phyloP scores from a whole-genome alignment of 352 stramenopile genomes.

The Elongisporangium prolatum region DNA sequence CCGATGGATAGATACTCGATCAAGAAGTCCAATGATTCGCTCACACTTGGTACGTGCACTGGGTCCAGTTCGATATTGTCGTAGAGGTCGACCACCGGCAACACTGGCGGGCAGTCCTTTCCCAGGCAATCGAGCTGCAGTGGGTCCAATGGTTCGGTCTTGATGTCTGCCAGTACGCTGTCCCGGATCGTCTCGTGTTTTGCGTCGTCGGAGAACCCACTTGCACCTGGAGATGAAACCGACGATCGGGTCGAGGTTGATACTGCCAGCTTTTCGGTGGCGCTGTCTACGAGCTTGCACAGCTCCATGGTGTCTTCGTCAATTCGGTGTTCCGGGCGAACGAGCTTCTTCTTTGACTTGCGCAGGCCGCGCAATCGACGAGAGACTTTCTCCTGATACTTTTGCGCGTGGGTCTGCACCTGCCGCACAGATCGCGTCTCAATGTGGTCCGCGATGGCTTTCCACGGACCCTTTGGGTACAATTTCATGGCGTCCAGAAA shows the following conservation, averaged over 20 bases:
- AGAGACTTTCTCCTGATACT: slow-evolving; percentile 75
- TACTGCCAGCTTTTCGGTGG: slow-evolving; percentile 37
- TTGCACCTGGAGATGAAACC: not conserved
- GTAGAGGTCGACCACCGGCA: slow-evolving; percentile 37
- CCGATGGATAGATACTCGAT: slow-evolving; percentile 50
- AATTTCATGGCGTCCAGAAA: slow-evolving; percentile 67
- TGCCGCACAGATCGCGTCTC: slow-evolving; percentile 61
- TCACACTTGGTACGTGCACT: slow-evolving; percentile 45
- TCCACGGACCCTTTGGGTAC: slow-evolving; percentile 68
- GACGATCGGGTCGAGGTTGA: slow-evolving; percentile 7
- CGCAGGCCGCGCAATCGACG: slow-evolving; percentile 54
- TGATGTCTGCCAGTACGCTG: slow-evolving; percentile 2
- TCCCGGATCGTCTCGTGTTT: not conserved
- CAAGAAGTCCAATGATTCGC: slow-evolving; percentile 62
- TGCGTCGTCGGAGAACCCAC: not conserved
- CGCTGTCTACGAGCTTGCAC: slow-evolving; percentile 49
- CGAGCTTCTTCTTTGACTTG: slow-evolving; percentile 71
- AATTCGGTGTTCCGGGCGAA: slow-evolving; percentile 49
- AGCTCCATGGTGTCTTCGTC: slow-evolving; percentile 57
- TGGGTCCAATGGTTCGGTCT: slow-evolving; percentile 17
- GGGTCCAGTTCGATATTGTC: slow-evolving; percentile 44
- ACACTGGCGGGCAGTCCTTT: slow-evolving; percentile 28
- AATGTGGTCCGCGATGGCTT: slow-evolving; percentile 67
- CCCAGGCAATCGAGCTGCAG: slow-evolving; percentile 23
- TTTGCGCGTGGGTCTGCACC: slow-evolving; percentile 75